Base-by-base conservation (phyloP, 2,329 filamentous ascomycete genomes). In the Balansia obtecta region DNA sequence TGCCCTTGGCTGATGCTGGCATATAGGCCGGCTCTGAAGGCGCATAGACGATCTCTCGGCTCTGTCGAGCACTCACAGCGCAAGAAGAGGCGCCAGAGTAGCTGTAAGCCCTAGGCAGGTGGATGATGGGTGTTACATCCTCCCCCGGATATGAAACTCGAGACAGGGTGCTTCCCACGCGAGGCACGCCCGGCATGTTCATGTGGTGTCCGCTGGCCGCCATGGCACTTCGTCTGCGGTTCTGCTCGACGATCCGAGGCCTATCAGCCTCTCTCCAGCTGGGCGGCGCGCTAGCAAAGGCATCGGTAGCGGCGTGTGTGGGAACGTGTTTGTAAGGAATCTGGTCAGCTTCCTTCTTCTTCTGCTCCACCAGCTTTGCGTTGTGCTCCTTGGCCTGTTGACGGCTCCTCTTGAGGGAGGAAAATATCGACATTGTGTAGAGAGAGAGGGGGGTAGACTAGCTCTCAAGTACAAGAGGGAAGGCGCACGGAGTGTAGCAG, bases 301-400 rank as follows among this genome's bases (percentile, higher is more conserved):
- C 77, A 62, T 83, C 79, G 12, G 70, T 61, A 44, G 76, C 77
- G 30, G 80, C 80, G 59, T 84, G 80, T 13, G 70, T 81, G n/a
- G 79, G 78, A 18, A 80, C 64, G 59, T 83, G 80, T 48, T 68
- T 74, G 63, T 83, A 83, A 12, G 74, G 69, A n/a, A 65, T 54
- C 49, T 55, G 50, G 13, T 52, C 51, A 38, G 63, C 59, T 53
- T 72, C 70, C 41, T 65, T 60, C 48, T 74, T 71, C 39, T 71
- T 64, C 56, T 74, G 71, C 56, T 74, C 72, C 41, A 65, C 69
- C 52, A 70, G 60, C 58, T 76, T 74, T 42, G 69, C 66, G 39
- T 69, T 75, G 52, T 73, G 68, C 46, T 79, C 72, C 61, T 80
- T 79, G 55, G 76, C 74, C 49, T 76, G 73, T 58, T 77, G 71